These are phyloP conservation scores for Vaccinium vitisidaea DNA, from an alignment of 148 eudicot species.

Conservation along the genomic window DNA sequence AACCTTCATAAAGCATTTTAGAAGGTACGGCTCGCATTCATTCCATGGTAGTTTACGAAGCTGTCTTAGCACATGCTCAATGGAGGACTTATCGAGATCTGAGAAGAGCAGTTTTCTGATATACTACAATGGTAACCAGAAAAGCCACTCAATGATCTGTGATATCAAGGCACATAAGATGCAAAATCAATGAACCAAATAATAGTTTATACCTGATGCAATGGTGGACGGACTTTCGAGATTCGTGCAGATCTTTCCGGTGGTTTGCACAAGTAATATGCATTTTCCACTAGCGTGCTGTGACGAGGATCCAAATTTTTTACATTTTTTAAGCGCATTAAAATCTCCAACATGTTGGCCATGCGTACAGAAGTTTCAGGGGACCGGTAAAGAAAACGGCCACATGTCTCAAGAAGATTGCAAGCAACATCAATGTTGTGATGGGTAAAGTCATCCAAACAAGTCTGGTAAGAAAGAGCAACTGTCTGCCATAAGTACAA, in stretches of 20 bases:
- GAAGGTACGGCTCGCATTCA: conserved; percentile 81
- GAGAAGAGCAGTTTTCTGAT: conserved; percentile 89
- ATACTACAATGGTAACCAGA: conserved; percentile 57
- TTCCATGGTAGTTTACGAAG: conserved; percentile 95
- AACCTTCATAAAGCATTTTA: conserved; percentile 94
- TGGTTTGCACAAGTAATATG: conserved; percentile 94
- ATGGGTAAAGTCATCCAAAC: conserved; percentile 94
- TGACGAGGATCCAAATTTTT: conserved; percentile 99
- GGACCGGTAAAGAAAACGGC: conserved; percentile 89
- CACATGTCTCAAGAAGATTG: conserved; percentile 98
- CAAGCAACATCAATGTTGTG: conserved; percentile 99
- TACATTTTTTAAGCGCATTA: conserved; percentile 95
- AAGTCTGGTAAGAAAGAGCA: conserved; percentile 50
- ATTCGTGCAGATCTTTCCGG: conserved; percentile 94
- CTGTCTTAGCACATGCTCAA: conserved; percentile 93
- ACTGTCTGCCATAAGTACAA: conserved; percentile 5
- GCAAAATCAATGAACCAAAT: conserved; percentile 1
- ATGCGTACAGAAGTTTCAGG: conserved; percentile 91
- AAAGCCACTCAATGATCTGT: conserved; percentile 19
- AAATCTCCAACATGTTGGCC: conserved; percentile 95
- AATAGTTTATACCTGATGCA: conserved; percentile 75
- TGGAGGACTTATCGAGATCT: conserved; percentile 88
- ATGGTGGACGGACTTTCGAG: conserved; percentile 89
- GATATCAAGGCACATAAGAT: conserved; percentile 6
- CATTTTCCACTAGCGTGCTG: conserved; percentile 97